Conservation (phyloP, 2,329 filamentous ascomycete species). For the Colletotrichum melonis region DNA sequence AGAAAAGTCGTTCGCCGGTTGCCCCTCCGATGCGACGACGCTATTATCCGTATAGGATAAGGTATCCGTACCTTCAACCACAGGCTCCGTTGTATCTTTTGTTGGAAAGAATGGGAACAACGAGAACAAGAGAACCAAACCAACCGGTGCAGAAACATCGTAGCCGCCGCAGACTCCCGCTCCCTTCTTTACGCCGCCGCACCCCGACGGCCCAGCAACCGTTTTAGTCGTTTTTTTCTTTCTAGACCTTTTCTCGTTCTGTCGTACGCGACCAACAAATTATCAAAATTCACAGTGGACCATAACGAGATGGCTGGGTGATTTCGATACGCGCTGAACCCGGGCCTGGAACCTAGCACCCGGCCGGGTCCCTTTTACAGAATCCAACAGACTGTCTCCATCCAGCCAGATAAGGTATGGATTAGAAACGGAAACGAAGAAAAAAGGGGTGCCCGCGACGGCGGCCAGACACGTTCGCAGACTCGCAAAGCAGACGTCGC, state of each 20-base stretch:
- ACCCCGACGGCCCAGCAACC: background rate
- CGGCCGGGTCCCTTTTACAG: background rate
- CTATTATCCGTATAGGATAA: background rate
- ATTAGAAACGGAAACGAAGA: background rate
- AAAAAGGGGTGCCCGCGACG: background rate
- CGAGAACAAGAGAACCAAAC: background rate
- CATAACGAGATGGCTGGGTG: slow-evolving; percentile 30
- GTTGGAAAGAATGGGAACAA: background rate
- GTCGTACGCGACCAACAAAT: background rate
- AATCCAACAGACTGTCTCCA: background rate
- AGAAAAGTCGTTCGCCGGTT: background rate
- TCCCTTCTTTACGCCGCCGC: background rate
- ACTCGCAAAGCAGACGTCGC: too few relatives aligned
- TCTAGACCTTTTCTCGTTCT: background rate
- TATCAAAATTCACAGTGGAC: slow-evolving; percentile 11
- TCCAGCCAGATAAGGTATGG: slow-evolving; percentile 23
- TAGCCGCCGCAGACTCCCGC: background rate
- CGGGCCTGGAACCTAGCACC: slow-evolving; percentile 6
- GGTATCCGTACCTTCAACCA: background rate
- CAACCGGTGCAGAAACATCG: background rate
- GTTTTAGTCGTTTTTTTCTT: background rate
- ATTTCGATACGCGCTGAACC: slow-evolving; percentile 35
- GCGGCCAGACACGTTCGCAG: background rate
- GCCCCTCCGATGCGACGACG: slow-evolving; percentile 1
- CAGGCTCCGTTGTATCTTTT: background rate